Evolutionary conservation across 2,329 filamentous ascomycete genomes (phyloP).

Genomic region (Basipetospora chlamydospora): DNA sequence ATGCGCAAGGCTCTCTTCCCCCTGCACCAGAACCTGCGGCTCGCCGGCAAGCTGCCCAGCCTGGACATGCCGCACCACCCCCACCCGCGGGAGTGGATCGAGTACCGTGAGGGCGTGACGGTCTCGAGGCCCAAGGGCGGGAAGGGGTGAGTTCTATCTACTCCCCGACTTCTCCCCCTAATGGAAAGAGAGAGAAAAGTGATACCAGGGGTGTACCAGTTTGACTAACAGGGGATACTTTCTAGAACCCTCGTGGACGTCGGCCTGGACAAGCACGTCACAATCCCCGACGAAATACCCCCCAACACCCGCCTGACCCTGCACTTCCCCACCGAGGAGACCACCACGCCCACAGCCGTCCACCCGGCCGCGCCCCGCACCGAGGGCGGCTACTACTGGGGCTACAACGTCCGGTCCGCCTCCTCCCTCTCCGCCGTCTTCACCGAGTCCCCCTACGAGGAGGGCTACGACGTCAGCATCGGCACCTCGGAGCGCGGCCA

Average conservation of each 20-base stretch:
- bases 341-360: conserved; percentile 42
- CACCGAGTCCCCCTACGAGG: conserved; percentile 59
- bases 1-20: conserved; percentile 64
- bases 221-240: no score
- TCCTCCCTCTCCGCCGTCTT: conserved; percentile 57
- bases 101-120: conserved; percentile 66
- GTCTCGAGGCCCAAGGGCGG: conserved; percentile 21
- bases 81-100: conserved; percentile 60
- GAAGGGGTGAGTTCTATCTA: conserved; percentile 17
- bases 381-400: conserved; percentile 76
- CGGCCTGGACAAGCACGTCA: conserved; percentile 38
- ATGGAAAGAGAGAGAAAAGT: neutral
- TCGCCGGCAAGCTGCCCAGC: conserved; percentile 58
- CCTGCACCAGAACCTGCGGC: conserved; percentile 61
- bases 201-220: no score
- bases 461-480: conserved; percentile 70
- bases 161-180: neutral
- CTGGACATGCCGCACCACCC: conserved; percentile 80
- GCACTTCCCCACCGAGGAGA: conserved; percentile 39
- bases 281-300: conserved; percentile 47
- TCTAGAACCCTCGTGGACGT: conserved; percentile 42
- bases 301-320: conserved; percentile 61
- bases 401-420: conserved; percentile 56
- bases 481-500: conserved; percentile 69
- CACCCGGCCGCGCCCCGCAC: conserved; percentile 55